Evolutionary conservation across 495 filamentous ascomycete species (phyloP), one percentile per base, ranked within the genome.

Genomic region (Xylaria intraflava): DNA sequence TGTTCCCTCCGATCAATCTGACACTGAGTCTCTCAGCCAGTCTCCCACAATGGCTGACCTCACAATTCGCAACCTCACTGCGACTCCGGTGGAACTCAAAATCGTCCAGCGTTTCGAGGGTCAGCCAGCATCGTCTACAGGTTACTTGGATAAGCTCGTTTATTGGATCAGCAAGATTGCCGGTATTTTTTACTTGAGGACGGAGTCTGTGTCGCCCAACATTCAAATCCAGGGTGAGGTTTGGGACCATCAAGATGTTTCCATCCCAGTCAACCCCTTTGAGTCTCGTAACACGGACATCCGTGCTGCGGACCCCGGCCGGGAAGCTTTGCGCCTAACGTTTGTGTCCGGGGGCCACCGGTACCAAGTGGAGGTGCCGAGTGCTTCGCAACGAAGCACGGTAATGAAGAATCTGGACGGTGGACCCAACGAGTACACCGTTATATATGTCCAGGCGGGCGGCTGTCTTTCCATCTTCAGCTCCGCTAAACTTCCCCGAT

Each of bases 11-110:
- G 23, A 30, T 46, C n/a, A 14, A 7, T 36, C 49, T 41, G 50
- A 55, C 27, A 58, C 39, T 12, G 40, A 55, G 38, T 20, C 49
- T 39, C 38, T 46, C 24, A 29, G 30, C 35, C 36, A 45, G 22
- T 27, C 17, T 16, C 40, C 20, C 39, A 49, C 42, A 55, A 69
- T 72, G 70, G 60, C 65, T 42, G 58, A 73, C 49, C 69, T 97
- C 40, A 90, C 82, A 5, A 83, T 98, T 66, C 91, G 92, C 58
- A 98, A 98, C 65, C 77, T 96, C 51, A 92, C 90, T 33, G 72
- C 82, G 55, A 87, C 78, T 6, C 75, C 83, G 1, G 72, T 96
- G 26, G 79, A 83, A 40, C 72, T 97, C 59, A 88, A 82, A 68
- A 69, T 79, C 51, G 74, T 95, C 50, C 86, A 95, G 67, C 86